Evolutionary conservation across 139 green algal genomes (phyloP).

Genomic region (Zygnema circumcarinatum): DNA sequence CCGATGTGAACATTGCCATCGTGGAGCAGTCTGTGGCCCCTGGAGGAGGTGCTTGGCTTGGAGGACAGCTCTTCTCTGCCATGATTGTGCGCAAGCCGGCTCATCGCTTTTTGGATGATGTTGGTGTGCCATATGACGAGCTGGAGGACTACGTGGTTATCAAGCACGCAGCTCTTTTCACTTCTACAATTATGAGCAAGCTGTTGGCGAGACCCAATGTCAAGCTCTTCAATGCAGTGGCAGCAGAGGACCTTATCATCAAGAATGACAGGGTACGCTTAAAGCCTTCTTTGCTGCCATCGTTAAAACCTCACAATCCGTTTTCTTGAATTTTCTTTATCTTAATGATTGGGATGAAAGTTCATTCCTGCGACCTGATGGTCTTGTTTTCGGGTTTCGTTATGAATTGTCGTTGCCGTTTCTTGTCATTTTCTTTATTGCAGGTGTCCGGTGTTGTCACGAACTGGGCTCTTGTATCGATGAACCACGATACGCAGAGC

Average conservation of each 20-base stretch:
- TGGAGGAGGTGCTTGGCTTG: conserved; percentile 88
- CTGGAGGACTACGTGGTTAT: conserved; percentile 92
- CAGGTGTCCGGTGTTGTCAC: conserved; percentile 88
- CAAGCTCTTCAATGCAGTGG: conserved; percentile 97
- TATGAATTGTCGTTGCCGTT: too few relatives aligned
- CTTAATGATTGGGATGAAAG: neutral
- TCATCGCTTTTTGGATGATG: conserved; percentile 87
- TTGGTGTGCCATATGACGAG: conserved; percentile 85
- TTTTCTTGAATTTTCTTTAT: neutral
- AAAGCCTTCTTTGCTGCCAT: neutral
- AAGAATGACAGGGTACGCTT: conserved; percentile 52
- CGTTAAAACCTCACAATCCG: neutral
- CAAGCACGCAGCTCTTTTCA: conserved; percentile 93
- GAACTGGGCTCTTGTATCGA: conserved; percentile 97
- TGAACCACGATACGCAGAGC: conserved; percentile 94
- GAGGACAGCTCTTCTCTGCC: conserved; percentile 92
- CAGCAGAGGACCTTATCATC: conserved; percentile 74
- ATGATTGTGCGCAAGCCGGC: conserved; percentile 97
- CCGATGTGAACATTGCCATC: conserved; percentile 89
- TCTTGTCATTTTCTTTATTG: conserved; percentile 22
- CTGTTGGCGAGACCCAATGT: conserved; percentile 88
- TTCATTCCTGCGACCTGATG: too few relatives aligned
- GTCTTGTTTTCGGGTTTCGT: too few relatives aligned
- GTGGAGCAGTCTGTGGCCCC: conserved; percentile 78
- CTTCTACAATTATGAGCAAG: conserved; percentile 92